Evolutionary conservation across 176 grass and related monocot genomes (phyloP), one percentile per base, ranked within the genome.

Genomic region (Tuctoria greenei): DNA sequence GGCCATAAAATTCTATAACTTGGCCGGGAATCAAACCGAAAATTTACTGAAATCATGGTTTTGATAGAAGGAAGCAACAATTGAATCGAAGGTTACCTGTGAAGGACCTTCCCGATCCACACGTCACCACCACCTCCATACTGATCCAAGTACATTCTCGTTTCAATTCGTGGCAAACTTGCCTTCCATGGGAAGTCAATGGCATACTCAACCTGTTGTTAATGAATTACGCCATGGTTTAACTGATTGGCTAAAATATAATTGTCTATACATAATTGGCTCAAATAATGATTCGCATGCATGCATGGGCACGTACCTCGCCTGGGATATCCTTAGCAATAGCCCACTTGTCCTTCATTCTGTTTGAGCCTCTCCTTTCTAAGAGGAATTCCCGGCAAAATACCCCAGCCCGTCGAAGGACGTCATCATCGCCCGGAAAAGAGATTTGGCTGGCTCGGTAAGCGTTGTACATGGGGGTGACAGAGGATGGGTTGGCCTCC

Each of bases 301-400:
- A n/a, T n/a, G n/a, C n/a, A 20, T 52, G 3, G 17, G 7, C 18
- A n/a, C 6, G n/a, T 85, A 88, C 90, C 84, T 93, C 91, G 21
- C 87, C 84, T 0, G 82, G 74, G 27, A 93, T 35, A 44, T 83
- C 84, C 43, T 85, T 85, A 47, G 88, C 14, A 43, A 93, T 86
- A 80, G 87, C 49, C 88, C 85, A 93, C 55, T 93, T 93, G 80
- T 93, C 91, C 7, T 55, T 56, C 7, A 93, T 52, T 16, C 85
- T 61, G 21, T 44, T 38, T 1, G 68, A 79, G 17, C 58, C 69
- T 69, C 78, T 79, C 61, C 86, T 83, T 6, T 84, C 45, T 4
- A 52, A 24, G 5, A 94, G 38, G 37, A 88, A 94, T 0, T 9
- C 14, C 15, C 47, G 52, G 17, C 88, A 67, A 58, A 61, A 92